These are phyloP conservation scores for Proliferodiscus dingleyae DNA, from an alignment of 2,329 filamentous ascomycete genomes.

Conservation along the genomic window DNA sequence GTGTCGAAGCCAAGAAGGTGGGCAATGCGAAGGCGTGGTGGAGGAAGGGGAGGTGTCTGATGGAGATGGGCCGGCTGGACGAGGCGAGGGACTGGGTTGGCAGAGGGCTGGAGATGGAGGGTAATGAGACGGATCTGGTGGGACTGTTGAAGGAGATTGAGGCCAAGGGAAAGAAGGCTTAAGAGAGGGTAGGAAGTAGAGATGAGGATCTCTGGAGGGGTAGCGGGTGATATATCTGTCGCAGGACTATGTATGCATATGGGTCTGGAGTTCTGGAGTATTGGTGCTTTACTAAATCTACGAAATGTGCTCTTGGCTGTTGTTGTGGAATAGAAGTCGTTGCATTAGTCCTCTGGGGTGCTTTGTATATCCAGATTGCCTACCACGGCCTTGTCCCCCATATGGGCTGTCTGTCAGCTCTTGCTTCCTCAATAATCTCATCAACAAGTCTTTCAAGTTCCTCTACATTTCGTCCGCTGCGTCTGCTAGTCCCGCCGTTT, in stretches of 20 bases:
- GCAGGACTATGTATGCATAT: not conserved
- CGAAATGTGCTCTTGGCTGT: not conserved
- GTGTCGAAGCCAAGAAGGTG: conserved; percentile 78
- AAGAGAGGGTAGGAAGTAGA: not conserved
- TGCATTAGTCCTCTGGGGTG: not conserved
- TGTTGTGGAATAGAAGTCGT: not conserved
- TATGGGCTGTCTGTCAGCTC: too few relatives aligned
- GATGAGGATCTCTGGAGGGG: not conserved
- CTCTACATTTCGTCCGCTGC: too few relatives aligned
- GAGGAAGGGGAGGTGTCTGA: conserved; percentile 75
- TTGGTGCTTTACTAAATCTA: not conserved
- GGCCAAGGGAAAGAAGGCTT: conserved; percentile 32
- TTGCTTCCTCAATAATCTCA: too few relatives aligned
- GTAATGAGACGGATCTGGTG: conserved; percentile 59
- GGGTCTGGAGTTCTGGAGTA: conserved; percentile 4
- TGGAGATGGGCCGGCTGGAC: conserved; percentile 83
- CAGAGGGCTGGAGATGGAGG: conserved; percentile 77
- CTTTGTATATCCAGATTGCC: too few relatives aligned
- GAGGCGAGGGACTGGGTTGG: conserved; percentile 79
- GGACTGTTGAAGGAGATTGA: conserved; percentile 61
- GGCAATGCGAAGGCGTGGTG: conserved; percentile 96
- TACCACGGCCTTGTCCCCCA: too few relatives aligned
- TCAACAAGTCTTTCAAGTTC: too few relatives aligned
- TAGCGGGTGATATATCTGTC: too few relatives aligned
- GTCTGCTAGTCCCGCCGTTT: too few relatives aligned